A percentile compares a stretch with the other conserved stretches of the same genome.
Conservation (phyloP, 352 stramenopile genomes). For the Phytophthora boehmeriae region DNA sequence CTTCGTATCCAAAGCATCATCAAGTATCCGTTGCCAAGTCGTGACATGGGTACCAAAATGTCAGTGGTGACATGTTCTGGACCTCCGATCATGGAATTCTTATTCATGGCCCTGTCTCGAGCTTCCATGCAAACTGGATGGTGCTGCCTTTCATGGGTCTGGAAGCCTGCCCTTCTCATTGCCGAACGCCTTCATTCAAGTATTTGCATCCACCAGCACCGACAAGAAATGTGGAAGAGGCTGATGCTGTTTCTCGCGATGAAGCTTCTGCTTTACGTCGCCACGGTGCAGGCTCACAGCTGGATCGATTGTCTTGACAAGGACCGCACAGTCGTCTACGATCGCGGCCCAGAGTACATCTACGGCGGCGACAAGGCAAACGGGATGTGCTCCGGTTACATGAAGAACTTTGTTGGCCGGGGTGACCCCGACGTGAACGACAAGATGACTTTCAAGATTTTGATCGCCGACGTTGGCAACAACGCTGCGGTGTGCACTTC, state of each 20-base stretch:
- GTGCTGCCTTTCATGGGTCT: conserved; percentile 11
- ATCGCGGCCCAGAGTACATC: conserved; percentile 61
- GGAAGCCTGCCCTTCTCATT: conserved; percentile 10
- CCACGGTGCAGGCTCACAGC: conserved; percentile 39
- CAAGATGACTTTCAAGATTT: conserved; percentile 58
- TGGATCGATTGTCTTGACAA: conserved; percentile 83
- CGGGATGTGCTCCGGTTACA: conserved; percentile 63
- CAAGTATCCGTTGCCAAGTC: background rate
- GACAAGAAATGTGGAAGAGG: conserved; percentile 19
- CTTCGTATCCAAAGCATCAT: background rate
- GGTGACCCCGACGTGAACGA: conserved; percentile 47
- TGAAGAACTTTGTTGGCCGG: conserved; percentile 67
- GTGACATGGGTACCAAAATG: conserved; percentile 12
- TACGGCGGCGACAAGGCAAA: conserved; percentile 46
- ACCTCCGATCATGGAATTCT: conserved; percentile 5
- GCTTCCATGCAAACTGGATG: background rate
- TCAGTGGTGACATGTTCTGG: conserved; percentile 1
- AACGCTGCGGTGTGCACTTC: conserved; percentile 37
- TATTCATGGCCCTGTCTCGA: conserved; percentile 34
- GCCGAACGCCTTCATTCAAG: conserved; percentile 10
- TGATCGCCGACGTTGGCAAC: conserved; percentile 54
- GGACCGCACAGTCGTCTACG: conserved; percentile 59
- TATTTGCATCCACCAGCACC: conserved; percentile 14
- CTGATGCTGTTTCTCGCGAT: conserved; percentile 15
- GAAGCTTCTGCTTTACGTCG: conserved; percentile 11